Evolutionary conservation across 495 filamentous ascomycete species (phyloP), one percentile per base, ranked within the genome.

Genomic region (Trichocladium uniseriatum): DNA sequence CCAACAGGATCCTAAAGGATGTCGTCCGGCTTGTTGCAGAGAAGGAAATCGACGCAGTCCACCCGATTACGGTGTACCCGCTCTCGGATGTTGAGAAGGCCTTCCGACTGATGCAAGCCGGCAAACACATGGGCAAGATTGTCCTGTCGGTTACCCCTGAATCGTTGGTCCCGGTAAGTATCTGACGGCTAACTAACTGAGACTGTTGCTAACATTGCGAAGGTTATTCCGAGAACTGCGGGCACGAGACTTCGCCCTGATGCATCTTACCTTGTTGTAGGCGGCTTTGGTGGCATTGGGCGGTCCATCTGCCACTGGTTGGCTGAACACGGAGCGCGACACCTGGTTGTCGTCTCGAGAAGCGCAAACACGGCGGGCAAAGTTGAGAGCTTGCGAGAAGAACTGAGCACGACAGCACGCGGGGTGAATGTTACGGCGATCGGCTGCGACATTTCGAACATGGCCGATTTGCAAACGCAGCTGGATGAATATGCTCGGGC

Each of bases 261-360:
- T 51, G 76, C 69, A 8, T 69, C 73, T 1, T 84, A 84, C 51
- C 57, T 86, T 11, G 65, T 86, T 3, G 70, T 79, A 28, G 80
- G 82, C 14, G 78, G 81, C 8, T 72, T 82, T 3, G 79, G 82
- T 4, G 82, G 81, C 11, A 70, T 87, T 13, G 81, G 83, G 5
- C 64, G 74, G 27, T 72, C 75, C 11, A 65, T 86, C 35, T 68
- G 78, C 6, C 68, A 60, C 2, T 83, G 78, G 78, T 68, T 86
- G 63, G 74, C 71, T 6, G 59, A 69, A 14, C 71, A 72, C 21
- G 81, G 81, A 5, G 83, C 81, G 8, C 65, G 63, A 18, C 61
- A 80, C 47, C 48, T 87, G 6, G 67, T 81, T 1, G 64, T 84
- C 0, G 58, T 82, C 7, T 81, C 78, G 6, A 67, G 82, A 31